Evolutionary conservation across 139 green algal species (phyloP), one percentile per base, ranked within the genome.

Genomic region (Yamagishiella unicocca): DNA sequence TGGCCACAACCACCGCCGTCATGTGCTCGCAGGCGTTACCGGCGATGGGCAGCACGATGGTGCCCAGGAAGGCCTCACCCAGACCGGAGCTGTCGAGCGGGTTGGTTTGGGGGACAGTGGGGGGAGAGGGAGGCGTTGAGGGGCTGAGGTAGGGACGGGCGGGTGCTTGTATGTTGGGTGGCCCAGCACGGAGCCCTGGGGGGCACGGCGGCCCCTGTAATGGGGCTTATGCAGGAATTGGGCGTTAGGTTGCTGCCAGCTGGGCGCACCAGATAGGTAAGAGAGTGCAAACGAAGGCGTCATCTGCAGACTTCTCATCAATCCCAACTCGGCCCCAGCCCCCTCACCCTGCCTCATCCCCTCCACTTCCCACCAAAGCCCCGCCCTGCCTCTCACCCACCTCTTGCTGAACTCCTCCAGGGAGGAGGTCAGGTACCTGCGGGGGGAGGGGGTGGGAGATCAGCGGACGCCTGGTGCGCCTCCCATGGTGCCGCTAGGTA

Each of bases 21-120:
- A 86, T 86, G 80, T 86, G 80, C 91, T 98, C 96, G 46, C 93
- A 96, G 14, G 96, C 96, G 55, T 98, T 98, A 86, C 96, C 96
- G 4, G 95, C 96, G 43, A 98, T 97, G 37, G 96, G 96, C 84
- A 98, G 77, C 35, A 92, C 61, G 46, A 92, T 89, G 55, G 96
- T 87, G 66, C 95, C 95, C 40, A 98, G 74, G 92, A 98, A 98
- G 9, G 87, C 85, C 73, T 95, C 87, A 58, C 93, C 95, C 37
- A 98, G 92, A 27, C 94, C 93, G 9, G 91, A 95, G 22, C 80
- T 86, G 66, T n/a, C 21, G n/a, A 5, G 33, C 9, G 3, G 21
- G 2, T 8, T 7, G 43, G 38, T 2, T 38, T 21, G 17, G 35
- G 27, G 70, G 1, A 54, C 22, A 9, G 70, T 58, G 9, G 70